Conservation (phyloP, 2,329 filamentous ascomycete species). For the Xylaria sp. region DNA sequence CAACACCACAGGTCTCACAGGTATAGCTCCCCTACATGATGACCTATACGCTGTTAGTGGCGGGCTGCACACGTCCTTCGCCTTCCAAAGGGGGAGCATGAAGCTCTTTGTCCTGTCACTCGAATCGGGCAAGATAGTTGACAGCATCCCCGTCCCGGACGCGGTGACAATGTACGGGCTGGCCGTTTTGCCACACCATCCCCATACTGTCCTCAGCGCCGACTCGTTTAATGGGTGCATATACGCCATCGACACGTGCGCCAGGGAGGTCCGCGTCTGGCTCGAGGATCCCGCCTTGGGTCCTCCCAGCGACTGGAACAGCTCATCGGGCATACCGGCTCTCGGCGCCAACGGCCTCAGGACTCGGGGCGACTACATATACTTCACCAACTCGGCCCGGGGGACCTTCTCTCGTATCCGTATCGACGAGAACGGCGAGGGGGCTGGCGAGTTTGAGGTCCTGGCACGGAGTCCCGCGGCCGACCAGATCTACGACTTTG, state of each 20-base stretch:
- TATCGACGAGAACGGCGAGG: slow-evolving; percentile 18
- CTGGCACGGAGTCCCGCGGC: slow-evolving; percentile 8
- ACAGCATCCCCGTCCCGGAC: slow-evolving; percentile 18
- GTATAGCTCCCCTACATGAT: slow-evolving; percentile 17
- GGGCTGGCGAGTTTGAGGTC: slow-evolving; percentile 19
- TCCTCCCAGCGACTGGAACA: neutral
- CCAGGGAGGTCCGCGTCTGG: slow-evolving; percentile 12
- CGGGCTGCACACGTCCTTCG: slow-evolving; percentile 11
- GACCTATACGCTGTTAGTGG: slow-evolving; percentile 23
- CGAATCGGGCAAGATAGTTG: slow-evolving; percentile 12
- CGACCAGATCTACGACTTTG: slow-evolving; percentile 20
- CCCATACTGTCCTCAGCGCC: slow-evolving; percentile 19
- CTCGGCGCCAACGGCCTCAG: slow-evolving; percentile 26
- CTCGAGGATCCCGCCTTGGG: slow-evolving; percentile 15
- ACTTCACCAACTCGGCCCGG: slow-evolving; percentile 29
- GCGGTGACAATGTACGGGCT: slow-evolving; percentile 22
- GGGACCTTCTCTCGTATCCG: slow-evolving; percentile 12
- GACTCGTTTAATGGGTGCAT: slow-evolving; percentile 25
- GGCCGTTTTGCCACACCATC: slow-evolving; percentile 19
- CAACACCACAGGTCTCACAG: slow-evolving; percentile 10
- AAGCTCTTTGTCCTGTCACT: slow-evolving; percentile 21
- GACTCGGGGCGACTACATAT: slow-evolving; percentile 18
- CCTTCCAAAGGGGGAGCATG: slow-evolving; percentile 8
- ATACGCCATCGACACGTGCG: slow-evolving; percentile 18
- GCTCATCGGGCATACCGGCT: neutral